Evolutionary conservation across 768 basidiomycete genomes (phyloP).

Genomic region (Rhizopogon vesiculosus): DNA sequence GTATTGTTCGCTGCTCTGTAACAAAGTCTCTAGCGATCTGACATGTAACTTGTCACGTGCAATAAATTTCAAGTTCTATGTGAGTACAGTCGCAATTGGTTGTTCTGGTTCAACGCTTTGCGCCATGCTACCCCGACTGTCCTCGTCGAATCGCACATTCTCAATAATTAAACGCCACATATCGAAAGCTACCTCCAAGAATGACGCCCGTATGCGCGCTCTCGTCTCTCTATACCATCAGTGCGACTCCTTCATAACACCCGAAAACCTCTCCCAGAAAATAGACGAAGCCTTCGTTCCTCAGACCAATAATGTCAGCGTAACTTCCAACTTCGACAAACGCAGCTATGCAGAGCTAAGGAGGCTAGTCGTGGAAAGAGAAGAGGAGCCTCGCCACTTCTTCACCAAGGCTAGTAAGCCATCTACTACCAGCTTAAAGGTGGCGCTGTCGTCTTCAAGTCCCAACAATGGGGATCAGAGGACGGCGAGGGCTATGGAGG

Average conservation of each 20-base stretch:
- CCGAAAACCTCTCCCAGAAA: slow-evolving; percentile 55
- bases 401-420: slow-evolving; percentile 17
- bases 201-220: slow-evolving; percentile 51
- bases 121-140: neutral
- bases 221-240: slow-evolving; percentile 79
- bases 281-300: slow-evolving; percentile 60
- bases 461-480: slow-evolving; percentile 12
- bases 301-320: neutral
- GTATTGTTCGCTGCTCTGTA: too few species aligned
- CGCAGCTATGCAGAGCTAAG: slow-evolving; percentile 9
- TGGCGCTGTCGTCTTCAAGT: neutral
- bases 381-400: slow-evolving; percentile 11
- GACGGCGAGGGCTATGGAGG: slow-evolving; percentile 17
- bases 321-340: neutral
- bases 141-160: neutral
- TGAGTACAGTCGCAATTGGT: neutral
- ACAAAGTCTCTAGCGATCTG: too few species aligned
- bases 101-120: neutral
- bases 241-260: slow-evolving; percentile 63
- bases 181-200: slow-evolving; percentile 3
- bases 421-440: neutral
- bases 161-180: neutral
- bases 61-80: neutral
- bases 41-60: too few species aligned
- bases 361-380: neutral